A percentile compares a stretch with the other conserved stretches of the same genome.
Conservation (phyloP, 345 rosid species). For the Geranium brycei region DNA sequence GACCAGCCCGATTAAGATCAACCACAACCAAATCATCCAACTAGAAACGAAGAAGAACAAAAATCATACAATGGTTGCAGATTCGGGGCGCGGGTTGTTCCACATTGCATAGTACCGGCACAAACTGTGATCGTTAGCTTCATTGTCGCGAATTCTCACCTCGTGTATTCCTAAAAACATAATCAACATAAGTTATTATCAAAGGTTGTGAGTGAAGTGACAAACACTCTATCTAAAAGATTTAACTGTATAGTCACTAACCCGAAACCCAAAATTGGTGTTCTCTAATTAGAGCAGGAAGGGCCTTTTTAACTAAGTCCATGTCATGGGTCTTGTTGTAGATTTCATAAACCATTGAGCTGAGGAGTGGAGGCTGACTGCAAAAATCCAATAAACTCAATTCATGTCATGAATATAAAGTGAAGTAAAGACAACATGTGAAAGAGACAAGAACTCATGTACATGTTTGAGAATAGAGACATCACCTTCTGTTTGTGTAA, state of each 20-base stretch:
- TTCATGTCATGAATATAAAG: too few relatives aligned
- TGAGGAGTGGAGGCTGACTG: conserved; percentile 87
- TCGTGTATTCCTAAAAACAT: conserved; percentile 46
- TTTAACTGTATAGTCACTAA: conserved; percentile 1
- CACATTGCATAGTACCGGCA: conserved; percentile 85
- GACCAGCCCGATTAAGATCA: too few relatives aligned
- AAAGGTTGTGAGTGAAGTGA: too few relatives aligned
- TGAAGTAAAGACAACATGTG: too few relatives aligned
- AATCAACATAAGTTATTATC: neutral
- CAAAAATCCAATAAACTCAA: neutral
- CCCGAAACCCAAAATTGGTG: conserved; percentile 74
- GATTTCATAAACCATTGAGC: conserved; percentile 68
- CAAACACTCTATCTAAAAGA: neutral
- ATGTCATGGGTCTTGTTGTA: conserved; percentile 51
- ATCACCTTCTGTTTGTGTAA: conserved; percentile 76
- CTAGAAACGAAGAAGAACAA: neutral
- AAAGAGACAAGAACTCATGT: neutral
- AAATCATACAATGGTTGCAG: conserved; percentile 39
- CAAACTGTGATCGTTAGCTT: conserved; percentile 32
- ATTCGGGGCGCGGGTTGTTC: conserved; percentile 85
- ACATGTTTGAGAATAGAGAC: neutral
- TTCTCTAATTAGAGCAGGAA: conserved; percentile 67
- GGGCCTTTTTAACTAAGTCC: conserved; percentile 36
- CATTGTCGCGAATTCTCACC: conserved; percentile 39
- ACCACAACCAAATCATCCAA: too few relatives aligned